Evolutionary conservation across 2,329 filamentous ascomycete species (phyloP), one percentile per base, ranked within the genome.

Genomic region (Aspergillus eucalypticola): DNA sequence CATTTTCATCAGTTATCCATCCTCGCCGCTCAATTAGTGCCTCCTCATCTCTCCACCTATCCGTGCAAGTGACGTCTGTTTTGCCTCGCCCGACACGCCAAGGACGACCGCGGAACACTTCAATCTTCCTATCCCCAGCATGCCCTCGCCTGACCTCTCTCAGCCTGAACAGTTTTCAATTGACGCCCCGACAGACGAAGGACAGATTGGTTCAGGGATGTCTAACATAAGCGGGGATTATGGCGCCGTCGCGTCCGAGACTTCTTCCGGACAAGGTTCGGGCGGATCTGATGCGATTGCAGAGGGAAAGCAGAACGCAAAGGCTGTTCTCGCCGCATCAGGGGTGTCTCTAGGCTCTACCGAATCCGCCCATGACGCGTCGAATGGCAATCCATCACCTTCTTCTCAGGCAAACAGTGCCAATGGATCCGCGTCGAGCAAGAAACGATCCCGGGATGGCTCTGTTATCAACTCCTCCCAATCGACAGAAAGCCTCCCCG

Each of bases 371-470:
- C 60, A 71, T 48, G 68, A 71, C 49, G 67, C 70, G 49, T 70
- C 72, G 23, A 69, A 72, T 55, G 70, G 67, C 44, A 70, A 69
- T 13, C 56, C 66, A 42, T 66, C 65, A 48, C 63, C 68, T 50
- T 60, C 63, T 29, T 68, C 71, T 4, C 67, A 70, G 35, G 65
- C 69, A 39, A 75, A 78, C 65, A 73, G 69, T 68, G 74, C 77
- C 68, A 85, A 84, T 72, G 83, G 82, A 63, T 73, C 77, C 41
- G 77, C 77, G 8, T 75, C 79, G 55, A 82, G 81, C 64, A 79
- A 83, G 66, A 88, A 88, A 72, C 80, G 84, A 62, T 87, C 85
- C 63, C 82, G 83, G 56, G 86, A 86, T 61, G 84, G 84, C 32
- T 84, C 84, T 17, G 81, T 82, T 61, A 78, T 82, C 27, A 81